Evolutionary conservation across 768 basidiomycete species (phyloP).

Genomic region (Termitomyces bulborhizus): DNA sequence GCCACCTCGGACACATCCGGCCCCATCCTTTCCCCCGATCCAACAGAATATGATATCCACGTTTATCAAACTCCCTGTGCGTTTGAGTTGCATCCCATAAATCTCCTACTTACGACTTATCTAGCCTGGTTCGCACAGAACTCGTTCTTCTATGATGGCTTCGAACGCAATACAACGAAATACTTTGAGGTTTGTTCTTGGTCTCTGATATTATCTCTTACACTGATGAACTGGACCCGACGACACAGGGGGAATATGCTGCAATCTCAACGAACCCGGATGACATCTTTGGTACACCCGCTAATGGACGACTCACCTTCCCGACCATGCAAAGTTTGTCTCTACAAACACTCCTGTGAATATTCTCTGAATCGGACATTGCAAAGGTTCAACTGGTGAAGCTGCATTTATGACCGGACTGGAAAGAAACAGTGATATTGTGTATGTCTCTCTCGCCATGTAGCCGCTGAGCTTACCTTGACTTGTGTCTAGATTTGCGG

Average conservation of each 20-base stretch:
- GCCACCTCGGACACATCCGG: slow-evolving; percentile 35
- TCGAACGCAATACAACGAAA: slow-evolving; percentile 41
- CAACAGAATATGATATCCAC: slow-evolving; percentile 45
- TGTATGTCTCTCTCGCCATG: slow-evolving; percentile 17
- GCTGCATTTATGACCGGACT: slow-evolving; percentile 61
- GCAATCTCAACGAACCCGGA: slow-evolving; percentile 41
- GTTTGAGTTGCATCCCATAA: not conserved
- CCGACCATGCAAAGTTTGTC: slow-evolving; percentile 46
- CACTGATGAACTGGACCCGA: not conserved
- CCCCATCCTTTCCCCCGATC: slow-evolving; percentile 38
- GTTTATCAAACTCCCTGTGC: slow-evolving; percentile 48
- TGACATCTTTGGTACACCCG: slow-evolving; percentile 35
- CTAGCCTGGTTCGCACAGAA: slow-evolving; percentile 30
- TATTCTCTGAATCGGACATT: not conserved
- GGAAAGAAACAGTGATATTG: slow-evolving; percentile 34
- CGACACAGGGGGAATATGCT: slow-evolving; percentile 45
- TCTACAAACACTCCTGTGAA: not conserved
- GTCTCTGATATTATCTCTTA: not conserved
- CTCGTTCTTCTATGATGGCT: slow-evolving; percentile 27
- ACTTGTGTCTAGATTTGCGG: slow-evolving; percentile 23
- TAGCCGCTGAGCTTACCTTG: not conserved
- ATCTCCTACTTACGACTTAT: not conserved
- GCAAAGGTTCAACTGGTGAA: slow-evolving; percentile 40
- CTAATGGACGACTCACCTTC: slow-evolving; percentile 37
- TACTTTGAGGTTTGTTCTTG: slow-evolving; percentile 36